Conservation (phyloP, 106 monocot genomes). For the Dendrobium officinale region DNA sequence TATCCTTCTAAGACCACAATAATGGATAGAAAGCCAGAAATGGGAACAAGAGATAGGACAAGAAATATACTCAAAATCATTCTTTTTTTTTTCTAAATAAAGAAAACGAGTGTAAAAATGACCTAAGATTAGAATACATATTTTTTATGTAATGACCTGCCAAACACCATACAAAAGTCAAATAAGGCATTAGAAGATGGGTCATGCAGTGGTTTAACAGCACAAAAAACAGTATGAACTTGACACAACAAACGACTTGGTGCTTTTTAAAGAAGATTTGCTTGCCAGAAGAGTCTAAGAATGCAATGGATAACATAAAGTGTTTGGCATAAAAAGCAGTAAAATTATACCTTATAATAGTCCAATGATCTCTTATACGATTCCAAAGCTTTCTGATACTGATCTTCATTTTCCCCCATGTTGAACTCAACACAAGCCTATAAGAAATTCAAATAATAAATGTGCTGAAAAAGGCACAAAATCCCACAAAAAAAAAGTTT, state of each 20-base stretch:
- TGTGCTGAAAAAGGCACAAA: neutral
- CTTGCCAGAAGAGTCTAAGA: neutral
- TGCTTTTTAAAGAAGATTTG: neutral
- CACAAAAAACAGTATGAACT: neutral
- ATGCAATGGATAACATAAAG: neutral
- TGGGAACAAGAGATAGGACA: neutral
- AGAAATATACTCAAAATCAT: neutral
- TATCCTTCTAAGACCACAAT: neutral
- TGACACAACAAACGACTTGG: neutral
- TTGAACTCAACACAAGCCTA: constrained; percentile 89
- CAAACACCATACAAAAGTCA: neutral
- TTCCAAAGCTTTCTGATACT: constrained; percentile 59
- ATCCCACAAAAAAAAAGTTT: neutral
- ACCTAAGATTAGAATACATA: neutral
- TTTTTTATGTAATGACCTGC: neutral
- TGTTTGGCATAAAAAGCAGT: neutral
- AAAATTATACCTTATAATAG: constrained; percentile 59
- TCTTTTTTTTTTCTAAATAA: neutral
- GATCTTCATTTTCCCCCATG: constrained; percentile 44
- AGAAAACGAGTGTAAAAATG: neutral
- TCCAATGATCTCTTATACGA: constrained; percentile 69
- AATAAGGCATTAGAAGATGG: neutral
- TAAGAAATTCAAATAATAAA: constrained; percentile 11
- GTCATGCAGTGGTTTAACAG: neutral
- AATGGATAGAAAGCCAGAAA: neutral